phyloP scores from a whole-genome alignment of 2,329 filamentous ascomycete genomes.

The Xylaria polymorpha region DNA sequence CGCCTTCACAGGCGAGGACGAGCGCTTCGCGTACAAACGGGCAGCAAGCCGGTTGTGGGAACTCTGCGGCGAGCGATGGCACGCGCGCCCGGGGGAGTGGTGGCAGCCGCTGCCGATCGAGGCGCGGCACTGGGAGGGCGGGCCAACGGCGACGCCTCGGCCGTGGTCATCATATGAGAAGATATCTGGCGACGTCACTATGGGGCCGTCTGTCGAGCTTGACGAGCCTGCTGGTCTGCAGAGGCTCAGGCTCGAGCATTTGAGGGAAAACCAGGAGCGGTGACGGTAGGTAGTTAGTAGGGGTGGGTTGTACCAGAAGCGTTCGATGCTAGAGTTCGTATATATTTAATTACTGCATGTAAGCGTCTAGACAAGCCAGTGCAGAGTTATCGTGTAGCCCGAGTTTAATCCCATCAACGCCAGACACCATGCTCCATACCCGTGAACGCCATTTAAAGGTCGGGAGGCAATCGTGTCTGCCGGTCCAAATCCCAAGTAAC shows the following conservation, averaged over 20 bases:
- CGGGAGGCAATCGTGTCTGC: background rate
- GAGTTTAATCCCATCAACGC: conserved; percentile 35
- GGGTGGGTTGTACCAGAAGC: background rate
- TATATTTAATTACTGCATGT: conserved; percentile 29
- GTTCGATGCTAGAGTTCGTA: background rate
- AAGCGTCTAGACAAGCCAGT: conserved; percentile 21
- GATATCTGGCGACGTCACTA: conserved; percentile 51
- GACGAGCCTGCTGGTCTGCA: conserved; percentile 58
- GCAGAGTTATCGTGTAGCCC: conserved; percentile 2
- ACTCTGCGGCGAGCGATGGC: conserved; percentile 80
- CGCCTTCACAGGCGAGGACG: conserved; percentile 82
- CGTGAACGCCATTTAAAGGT: conserved; percentile 21
- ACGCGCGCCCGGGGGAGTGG: conserved; percentile 72
- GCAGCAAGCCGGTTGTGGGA: conserved; percentile 84
- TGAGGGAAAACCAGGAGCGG: conserved; percentile 39
- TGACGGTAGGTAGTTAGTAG: background rate
- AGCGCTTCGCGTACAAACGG: conserved; percentile 83
- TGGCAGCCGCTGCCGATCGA: conserved; percentile 74
- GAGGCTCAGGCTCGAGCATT: conserved; percentile 49
- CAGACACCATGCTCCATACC: conserved; percentile 44
- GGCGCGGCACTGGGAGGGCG: conserved; percentile 73
- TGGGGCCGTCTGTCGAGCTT: conserved; percentile 56
- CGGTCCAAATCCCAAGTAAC: background rate
- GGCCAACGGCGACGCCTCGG: conserved; percentile 38
- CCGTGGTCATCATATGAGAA: conserved; percentile 31